Conservation (phyloP, 306 rosid genomes). For the Glycine tomentella region DNA sequence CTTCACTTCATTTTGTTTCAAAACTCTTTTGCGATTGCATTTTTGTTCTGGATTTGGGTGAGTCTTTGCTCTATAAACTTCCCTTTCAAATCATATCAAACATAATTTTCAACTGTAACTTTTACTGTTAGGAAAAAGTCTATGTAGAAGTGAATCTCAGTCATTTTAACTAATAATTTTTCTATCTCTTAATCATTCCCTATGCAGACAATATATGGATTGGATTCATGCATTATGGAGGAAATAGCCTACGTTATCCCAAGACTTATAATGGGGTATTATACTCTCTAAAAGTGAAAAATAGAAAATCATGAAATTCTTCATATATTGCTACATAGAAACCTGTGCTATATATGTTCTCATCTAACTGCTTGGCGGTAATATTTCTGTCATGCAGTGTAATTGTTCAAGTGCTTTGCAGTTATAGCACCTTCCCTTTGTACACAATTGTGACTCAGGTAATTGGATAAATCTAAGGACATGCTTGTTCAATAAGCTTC, state of each 20-base stretch:
- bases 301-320: slow-evolving; percentile 9
- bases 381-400: slow-evolving; percentile 56
- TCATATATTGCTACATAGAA: slow-evolving; percentile 28
- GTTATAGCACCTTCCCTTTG: slow-evolving; percentile 85
- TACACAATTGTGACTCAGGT: slow-evolving; percentile 85
- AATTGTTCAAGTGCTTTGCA: slow-evolving; percentile 95
- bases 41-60: slow-evolving; percentile 97
- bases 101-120: too few species aligned
- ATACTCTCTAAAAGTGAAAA: slow-evolving; percentile 21
- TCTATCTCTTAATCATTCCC: neutral
- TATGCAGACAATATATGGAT: slow-evolving; percentile 80
- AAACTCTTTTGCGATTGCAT: slow-evolving; percentile 91
- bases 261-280: slow-evolving; percentile 85
- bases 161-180: neutral
- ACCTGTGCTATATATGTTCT: slow-evolving; percentile 13
- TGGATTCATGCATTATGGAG: slow-evolving; percentile 89
- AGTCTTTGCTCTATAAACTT: slow-evolving; percentile 29
- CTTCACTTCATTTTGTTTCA: slow-evolving; percentile 95
- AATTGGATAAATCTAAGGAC: slow-evolving; percentile 34
- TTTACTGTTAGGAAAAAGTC: too few species aligned
- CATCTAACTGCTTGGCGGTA: slow-evolving; percentile 35
- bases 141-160: neutral
- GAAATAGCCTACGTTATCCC: slow-evolving; percentile 69
- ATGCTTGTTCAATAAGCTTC: slow-evolving; percentile 24
- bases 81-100: slow-evolving; percentile 17